Percentiles rank a stretch among this genome's conserved stretches.
These are phyloP conservation scores for Paspalum notatum DNA, from an alignment of 176 grass and related monocot species.

Conservation along the genomic window DNA sequence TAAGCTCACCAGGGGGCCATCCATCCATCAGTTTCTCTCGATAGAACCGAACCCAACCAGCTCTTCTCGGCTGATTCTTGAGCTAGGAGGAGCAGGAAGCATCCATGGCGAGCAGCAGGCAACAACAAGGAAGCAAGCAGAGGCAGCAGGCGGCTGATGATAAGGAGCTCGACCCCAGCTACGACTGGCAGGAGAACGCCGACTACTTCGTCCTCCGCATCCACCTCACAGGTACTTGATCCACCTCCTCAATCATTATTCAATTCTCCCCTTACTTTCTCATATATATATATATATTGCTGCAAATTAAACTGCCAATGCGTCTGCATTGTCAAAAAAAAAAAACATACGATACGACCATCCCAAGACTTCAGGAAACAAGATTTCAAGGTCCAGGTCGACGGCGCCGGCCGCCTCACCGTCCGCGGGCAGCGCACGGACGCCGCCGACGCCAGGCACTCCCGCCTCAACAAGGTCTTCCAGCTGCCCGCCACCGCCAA, in stretches of 20 bases:
- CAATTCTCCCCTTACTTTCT: background rate
- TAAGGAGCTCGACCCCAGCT: slow-evolving; percentile 41
- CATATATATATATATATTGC: no score
- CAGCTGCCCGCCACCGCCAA: slow-evolving; percentile 51
- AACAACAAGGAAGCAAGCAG: background rate
- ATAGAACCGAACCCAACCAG: no score
- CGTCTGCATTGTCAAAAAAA: no score
- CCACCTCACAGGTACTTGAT: slow-evolving; percentile 55
- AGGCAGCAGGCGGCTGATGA: background rate
- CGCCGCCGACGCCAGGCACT: slow-evolving; percentile 1
- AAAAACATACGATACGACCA: background rate
- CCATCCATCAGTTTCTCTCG: no score
- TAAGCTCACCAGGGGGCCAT: no score
- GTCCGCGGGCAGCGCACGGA: slow-evolving; percentile 40
- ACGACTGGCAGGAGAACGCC: slow-evolving; percentile 43
- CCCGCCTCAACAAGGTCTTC: slow-evolving; percentile 48
- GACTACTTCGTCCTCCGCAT: slow-evolving; percentile 35
- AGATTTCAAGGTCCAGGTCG: slow-evolving; percentile 64
- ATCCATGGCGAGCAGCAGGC: slow-evolving; percentile 15
- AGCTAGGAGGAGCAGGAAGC: no score
- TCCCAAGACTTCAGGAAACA: slow-evolving; percentile 61
- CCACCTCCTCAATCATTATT: no score
- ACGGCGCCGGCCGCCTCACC: slow-evolving; percentile 56
- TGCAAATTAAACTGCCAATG: no score
- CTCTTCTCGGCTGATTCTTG: no score